Evolutionary conservation across 176 grass and related monocot genomes (phyloP).

Genomic region (Ananas comosus): DNA sequence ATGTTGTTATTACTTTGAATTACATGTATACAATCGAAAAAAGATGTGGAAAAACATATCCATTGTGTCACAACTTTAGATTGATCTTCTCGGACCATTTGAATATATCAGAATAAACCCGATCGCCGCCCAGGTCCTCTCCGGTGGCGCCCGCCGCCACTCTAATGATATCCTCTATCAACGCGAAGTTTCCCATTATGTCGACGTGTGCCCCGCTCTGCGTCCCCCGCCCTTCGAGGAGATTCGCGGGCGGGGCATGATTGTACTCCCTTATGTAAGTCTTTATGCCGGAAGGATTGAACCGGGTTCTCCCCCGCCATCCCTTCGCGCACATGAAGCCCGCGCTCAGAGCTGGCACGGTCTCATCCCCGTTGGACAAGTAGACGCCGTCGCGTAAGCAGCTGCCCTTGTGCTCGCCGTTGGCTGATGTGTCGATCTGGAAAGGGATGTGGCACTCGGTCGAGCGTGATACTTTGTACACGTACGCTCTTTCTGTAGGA

Average conservation of each 20-base stretch:
- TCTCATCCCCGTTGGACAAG: constrained; percentile 79
- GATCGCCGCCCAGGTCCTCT: constrained; percentile 70
- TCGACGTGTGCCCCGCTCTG: constrained; percentile 96
- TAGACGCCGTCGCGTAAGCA: constrained; percentile 83
- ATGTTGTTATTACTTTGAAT: no score
- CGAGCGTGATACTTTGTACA: constrained; percentile 66
- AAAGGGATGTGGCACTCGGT: constrained; percentile 91
- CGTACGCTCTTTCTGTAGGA: constrained; percentile 93
- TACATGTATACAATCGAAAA: not conserved
- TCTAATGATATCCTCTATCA: constrained; percentile 90
- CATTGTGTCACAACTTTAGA: constrained; percentile 37
- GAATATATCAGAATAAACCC: constrained; percentile 83
- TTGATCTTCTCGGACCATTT: constrained; percentile 94
- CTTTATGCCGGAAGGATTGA: constrained; percentile 85
- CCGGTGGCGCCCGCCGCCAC: constrained; percentile 76
- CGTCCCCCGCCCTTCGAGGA: constrained; percentile 86
- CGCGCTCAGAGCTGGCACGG: constrained; percentile 80
- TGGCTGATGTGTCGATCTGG: constrained; percentile 71
- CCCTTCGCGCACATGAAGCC: constrained; percentile 94
- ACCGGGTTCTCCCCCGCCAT: constrained; percentile 90
- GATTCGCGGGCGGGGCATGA: constrained; percentile 71
- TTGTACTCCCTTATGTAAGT: constrained; percentile 70
- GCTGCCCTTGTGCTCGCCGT: constrained; percentile 55
- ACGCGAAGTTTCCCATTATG: constrained; percentile 97
- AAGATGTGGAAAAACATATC: not conserved